Conservation (phyloP, 176 grass and related monocot genomes). For the Cocos nucifera region DNA sequence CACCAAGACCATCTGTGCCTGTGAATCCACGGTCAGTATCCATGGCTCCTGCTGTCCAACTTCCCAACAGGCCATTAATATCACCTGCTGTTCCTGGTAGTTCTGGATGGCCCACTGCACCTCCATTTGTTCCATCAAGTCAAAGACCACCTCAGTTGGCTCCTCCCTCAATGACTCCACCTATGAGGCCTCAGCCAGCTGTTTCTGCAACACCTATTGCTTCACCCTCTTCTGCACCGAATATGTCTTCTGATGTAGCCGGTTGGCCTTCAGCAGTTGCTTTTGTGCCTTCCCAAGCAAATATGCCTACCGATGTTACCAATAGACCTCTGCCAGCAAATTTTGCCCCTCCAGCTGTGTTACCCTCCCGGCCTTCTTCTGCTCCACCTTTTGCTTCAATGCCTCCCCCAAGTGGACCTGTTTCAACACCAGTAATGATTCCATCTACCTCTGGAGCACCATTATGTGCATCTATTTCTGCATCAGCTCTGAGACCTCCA, state of each 20-base stretch:
- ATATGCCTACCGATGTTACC: slow-evolving; percentile 20
- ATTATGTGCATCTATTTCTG: slow-evolving; percentile 9
- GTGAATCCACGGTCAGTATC: slow-evolving; percentile 17
- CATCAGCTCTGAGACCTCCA: slow-evolving; percentile 14
- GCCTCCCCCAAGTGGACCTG: slow-evolving; percentile 24
- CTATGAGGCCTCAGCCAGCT: slow-evolving; percentile 16
- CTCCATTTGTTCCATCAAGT: slow-evolving; percentile 10
- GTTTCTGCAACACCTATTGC: slow-evolving; percentile 18
- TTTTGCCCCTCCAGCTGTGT: slow-evolving; percentile 20
- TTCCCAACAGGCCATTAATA: slow-evolving; percentile 42
- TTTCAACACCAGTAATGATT: slow-evolving; percentile 4
- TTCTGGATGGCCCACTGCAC: slow-evolving; percentile 37
- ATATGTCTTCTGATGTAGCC: too few relatives aligned
- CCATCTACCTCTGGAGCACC: slow-evolving; percentile 30
- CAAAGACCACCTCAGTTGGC: slow-evolving; percentile 21
- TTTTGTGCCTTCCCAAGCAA: slow-evolving; percentile 23
- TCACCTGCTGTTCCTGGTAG: slow-evolving; percentile 33
- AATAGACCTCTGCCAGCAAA: slow-evolving; percentile 28
- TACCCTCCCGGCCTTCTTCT: slow-evolving; percentile 30
- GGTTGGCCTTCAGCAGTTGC: slow-evolving; percentile 9
- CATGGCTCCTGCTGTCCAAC: slow-evolving; percentile 9
- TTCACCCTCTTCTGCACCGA: slow-evolving; percentile 20
- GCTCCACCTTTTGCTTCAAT: slow-evolving; percentile 21
- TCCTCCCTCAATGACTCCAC: slow-evolving; percentile 16
- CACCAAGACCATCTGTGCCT: slow-evolving; percentile 12